Evolutionary conservation across 163 green algal genomes (phyloP), one percentile per base, ranked within the genome.

Genomic region (Volvox carteri): DNA sequence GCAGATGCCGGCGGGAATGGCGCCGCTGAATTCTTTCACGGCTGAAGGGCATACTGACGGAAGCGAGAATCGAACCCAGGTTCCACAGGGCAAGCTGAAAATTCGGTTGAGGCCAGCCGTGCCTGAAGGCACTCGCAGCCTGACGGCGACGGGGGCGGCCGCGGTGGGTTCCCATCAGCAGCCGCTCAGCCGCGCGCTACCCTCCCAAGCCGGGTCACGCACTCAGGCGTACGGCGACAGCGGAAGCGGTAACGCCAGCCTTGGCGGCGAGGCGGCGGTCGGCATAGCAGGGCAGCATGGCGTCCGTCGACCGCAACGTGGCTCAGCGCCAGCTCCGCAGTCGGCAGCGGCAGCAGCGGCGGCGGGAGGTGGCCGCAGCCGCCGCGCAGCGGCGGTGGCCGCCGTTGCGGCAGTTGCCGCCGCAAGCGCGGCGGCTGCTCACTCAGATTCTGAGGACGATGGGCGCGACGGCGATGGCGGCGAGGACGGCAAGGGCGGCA

Each of bases 291-390:
- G 12, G 44, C 39, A 6, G 18, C 16, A 19, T 0, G 46, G 44
- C 12, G 16, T 65, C 9, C 42, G 42, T 35, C 19, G 42, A 23
- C 72, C 41, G 44, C 73, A 46, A 46, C 44, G 70, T 2, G 44
- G 44, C 73, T 16, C 46, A 23, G n/a, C 44, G 25, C 23, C 73
- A n/a, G n/a, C n/a, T 65, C 44, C 42, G n/a, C 25, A 42, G 4
- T 25, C 25, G 18, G 73, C 73, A 42, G 8, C 72, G 25, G 23
- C 73, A 28, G 25, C 46, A 1, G 9, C 73, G 44, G 44, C 25
- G 28, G 44, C 30, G 2, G 75, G 37, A 16, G 75, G 75, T 30
- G 75, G 75, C n/a, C 75, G 75, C 14, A 84, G 75, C 75, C 75
- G 75, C 8, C 75, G 75, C 8, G 75, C 75, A 2, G 75, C 75